Percentiles rank a stretch among this genome's conserved stretches.
Conservation (phyloP, 2,329 filamentous ascomycete genomes). For the Coniochaeta prunicola region DNA sequence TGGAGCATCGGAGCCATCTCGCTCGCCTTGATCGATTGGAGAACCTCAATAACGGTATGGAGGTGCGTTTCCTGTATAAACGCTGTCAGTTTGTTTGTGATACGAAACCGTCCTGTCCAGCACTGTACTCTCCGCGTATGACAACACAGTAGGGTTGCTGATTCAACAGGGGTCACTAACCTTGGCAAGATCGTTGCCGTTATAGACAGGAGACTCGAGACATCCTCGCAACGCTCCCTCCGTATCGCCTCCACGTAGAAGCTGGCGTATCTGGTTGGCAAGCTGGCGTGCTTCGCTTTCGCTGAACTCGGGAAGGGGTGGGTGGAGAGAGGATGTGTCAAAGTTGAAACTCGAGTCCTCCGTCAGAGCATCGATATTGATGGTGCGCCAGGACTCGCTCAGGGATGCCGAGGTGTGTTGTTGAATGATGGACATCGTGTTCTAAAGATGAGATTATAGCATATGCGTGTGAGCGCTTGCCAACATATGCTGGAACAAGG, state of each 20-base stretch:
- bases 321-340: slow-evolving; percentile 75
- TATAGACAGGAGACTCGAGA: slow-evolving; percentile 78
- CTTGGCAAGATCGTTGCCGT: slow-evolving; percentile 50
- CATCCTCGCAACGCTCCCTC: slow-evolving; percentile 81
- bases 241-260: slow-evolving; percentile 77
- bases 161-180: slow-evolving; percentile 19
- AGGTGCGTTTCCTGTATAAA: slow-evolving; percentile 68
- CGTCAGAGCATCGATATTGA: slow-evolving; percentile 88
- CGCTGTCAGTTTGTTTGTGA: neutral
- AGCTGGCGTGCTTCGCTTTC: slow-evolving; percentile 74
- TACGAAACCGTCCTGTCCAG: neutral
- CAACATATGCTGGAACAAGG: neutral
- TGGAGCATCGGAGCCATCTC: slow-evolving; percentile 89
- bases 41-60: slow-evolving; percentile 81
- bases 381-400: slow-evolving; percentile 69
- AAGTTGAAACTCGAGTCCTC: slow-evolving; percentile 90
- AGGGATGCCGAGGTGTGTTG: slow-evolving; percentile 55
- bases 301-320: slow-evolving; percentile 64
- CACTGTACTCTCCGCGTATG: neutral
- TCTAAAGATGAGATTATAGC: neutral
- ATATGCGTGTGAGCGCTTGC: neutral
- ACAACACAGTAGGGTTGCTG: neutral
- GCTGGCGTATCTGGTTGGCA: slow-evolving; percentile 75
- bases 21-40: slow-evolving; percentile 91
- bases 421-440: slow-evolving; percentile 58